phyloP scores from a whole-genome alignment of 257 asterid genomes.

The Knoxia roxburghii region DNA sequence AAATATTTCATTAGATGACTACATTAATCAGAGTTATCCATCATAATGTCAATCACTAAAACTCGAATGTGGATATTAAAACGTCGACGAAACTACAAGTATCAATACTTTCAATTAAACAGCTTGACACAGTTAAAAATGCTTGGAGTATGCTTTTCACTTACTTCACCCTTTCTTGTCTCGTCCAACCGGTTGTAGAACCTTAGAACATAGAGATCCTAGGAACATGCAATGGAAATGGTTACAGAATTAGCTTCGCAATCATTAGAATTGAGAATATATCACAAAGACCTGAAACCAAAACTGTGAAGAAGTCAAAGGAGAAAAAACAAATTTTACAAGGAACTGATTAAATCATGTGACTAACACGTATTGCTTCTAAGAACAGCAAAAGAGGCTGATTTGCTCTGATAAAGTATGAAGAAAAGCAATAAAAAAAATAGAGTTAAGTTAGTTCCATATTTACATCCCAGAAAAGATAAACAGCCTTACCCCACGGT shows the following conservation, averaged over 20 bases:
- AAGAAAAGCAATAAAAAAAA: constrained; percentile 5
- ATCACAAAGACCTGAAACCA: neutral
- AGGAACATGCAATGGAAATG: constrained; percentile 19
- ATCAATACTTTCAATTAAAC: too few relatives aligned
- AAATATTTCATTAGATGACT: constrained; percentile 7
- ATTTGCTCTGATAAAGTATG: neutral
- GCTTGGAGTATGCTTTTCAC: constrained; percentile 26
- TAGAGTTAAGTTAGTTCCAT: neutral
- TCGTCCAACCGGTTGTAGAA: constrained; percentile 93
- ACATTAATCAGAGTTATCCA: neutral
- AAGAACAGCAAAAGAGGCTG: neutral
- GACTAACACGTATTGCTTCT: neutral
- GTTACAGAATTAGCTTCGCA: neutral
- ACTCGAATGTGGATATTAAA: neutral
- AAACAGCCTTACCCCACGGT: constrained; percentile 56
- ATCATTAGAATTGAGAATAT: neutral
- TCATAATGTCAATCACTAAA: neutral
- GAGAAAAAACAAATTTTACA: neutral
- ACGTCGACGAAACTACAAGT: neutral
- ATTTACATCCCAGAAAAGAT: neutral
- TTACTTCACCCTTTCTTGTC: constrained; percentile 90
- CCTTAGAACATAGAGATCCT: constrained; percentile 79
- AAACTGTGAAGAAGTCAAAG: neutral
- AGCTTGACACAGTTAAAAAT: neutral
- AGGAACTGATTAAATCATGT: too few relatives aligned